Percentiles rank a stretch among this genome's conserved stretches.
These are phyloP conservation scores for Diatrype stigma DNA, from an alignment of 2,329 filamentous ascomycete species.

Conservation along the genomic window DNA sequence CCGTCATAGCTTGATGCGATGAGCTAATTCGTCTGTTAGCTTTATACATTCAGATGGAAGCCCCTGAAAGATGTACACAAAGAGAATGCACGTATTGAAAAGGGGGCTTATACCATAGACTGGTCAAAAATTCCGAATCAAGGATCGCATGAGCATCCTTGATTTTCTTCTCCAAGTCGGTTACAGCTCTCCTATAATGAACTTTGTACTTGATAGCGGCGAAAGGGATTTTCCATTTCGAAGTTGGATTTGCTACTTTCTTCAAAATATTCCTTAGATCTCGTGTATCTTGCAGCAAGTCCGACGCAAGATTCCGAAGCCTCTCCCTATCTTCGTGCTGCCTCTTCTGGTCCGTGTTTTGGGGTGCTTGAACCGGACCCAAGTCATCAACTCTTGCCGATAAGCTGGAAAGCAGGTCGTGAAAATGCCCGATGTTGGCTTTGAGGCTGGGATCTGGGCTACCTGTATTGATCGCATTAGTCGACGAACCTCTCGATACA, in stretches of 20 bases:
- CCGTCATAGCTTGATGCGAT: slow-evolving; percentile 6
- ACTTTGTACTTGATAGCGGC: slow-evolving; percentile 2
- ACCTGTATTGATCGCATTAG: not conserved
- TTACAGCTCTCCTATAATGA: not conserved
- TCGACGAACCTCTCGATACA: accelerated
- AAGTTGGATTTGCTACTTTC: not conserved
- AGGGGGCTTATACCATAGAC: slow-evolving; percentile 3
- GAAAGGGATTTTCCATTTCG: not conserved
- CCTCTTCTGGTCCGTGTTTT: not conserved
- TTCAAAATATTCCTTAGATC: slow-evolving; percentile 1
- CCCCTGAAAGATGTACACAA: not conserved
- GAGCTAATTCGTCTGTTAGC: not conserved
- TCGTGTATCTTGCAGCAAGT: slow-evolving; percentile 2
- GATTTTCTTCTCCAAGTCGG: slow-evolving; percentile 3
- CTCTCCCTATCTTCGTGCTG: slow-evolving; percentile 1
- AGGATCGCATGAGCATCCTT: not conserved
- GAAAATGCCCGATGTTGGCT: slow-evolving; percentile 1
- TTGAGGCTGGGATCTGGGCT: slow-evolving; percentile 3
- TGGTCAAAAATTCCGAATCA: slow-evolving; percentile 6
- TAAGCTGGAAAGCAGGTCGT: not conserved
- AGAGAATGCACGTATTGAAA: not conserved
- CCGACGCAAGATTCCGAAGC: slow-evolving; percentile 5
- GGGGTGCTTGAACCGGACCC: not conserved
- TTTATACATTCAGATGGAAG: not conserved
- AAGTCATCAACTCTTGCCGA: not conserved